Evolutionary conservation across 345 rosid species (phyloP).

Genomic region (Populus ilicifolia): DNA sequence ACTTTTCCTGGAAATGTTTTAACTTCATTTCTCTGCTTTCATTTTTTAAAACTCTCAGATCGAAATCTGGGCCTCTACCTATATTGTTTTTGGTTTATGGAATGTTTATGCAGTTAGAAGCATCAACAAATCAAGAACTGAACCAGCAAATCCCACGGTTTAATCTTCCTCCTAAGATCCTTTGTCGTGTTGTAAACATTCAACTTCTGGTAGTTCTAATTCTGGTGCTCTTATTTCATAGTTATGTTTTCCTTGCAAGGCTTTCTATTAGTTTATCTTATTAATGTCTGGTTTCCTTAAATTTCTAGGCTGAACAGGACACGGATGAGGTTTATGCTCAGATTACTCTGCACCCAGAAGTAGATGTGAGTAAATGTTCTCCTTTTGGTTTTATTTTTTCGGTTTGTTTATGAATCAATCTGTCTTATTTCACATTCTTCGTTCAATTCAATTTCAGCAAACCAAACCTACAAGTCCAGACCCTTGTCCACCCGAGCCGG

Average conservation of each 20-base stretch:
- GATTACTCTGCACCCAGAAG: slow-evolving; percentile 69
- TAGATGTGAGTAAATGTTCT: slow-evolving; percentile 41
- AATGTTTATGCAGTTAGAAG: slow-evolving; percentile 57
- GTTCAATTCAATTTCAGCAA: slow-evolving; percentile 30
- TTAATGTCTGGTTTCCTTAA: slow-evolving; percentile 5
- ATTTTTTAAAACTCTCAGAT: slow-evolving; percentile 2
- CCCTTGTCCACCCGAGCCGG: slow-evolving; percentile 37
- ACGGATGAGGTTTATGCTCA: slow-evolving; percentile 97
- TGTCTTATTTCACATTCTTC: background rate
- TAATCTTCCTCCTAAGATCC: slow-evolving; percentile 70
- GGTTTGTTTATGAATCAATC: background rate
- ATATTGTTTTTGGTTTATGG: slow-evolving; percentile 10
- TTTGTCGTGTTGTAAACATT: slow-evolving; percentile 70
- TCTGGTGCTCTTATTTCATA: background rate
- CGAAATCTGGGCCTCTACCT: background rate
- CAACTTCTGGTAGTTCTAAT: slow-evolving; percentile 53
- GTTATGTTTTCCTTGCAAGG: background rate
- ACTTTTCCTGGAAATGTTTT: background rate
- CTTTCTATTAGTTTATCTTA: background rate
- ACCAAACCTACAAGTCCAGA: slow-evolving; percentile 55
- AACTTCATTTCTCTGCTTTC: slow-evolving; percentile 16
- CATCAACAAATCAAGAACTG: slow-evolving; percentile 73
- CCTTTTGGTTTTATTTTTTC: background rate
- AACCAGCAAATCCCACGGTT: slow-evolving; percentile 68
- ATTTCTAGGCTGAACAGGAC: slow-evolving; percentile 81